Base-by-base conservation (phyloP, 805 yeast species). In the Hanseniaspora lachancei region DNA sequence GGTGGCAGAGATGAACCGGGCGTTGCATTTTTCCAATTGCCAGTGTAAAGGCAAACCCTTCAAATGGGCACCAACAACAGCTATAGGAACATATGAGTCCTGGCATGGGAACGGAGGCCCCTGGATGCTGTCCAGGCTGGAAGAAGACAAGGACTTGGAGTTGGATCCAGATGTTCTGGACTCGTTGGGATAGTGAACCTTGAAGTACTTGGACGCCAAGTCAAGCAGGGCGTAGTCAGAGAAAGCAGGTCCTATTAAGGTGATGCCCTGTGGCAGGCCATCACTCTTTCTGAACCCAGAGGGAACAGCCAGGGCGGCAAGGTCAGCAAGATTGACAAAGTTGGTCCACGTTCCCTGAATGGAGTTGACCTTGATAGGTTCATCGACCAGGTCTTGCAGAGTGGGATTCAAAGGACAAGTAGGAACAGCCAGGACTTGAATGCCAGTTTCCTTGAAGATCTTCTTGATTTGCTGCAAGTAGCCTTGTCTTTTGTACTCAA, bases 311-410 rank as follows among this genome's bases (percentile, higher is more conserved):
- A 91, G 74, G 0, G 96, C 97, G 39, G 95, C 83, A 73, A 89
- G 70, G 65, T 91, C 97, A 3, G 96, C 95, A 66, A 91, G 77
- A 68, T 93, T 91, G 63, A 87, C 96, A 68, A 93, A 93, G 71
- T 91, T 91, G 34, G 97, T 91, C 83, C 95, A 91, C n/a, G 96
- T 89, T 35, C 98, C 98, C 72, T 93, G 98, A 64, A 76, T 75
- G 6, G 97, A 86, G 74, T 91, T 91, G 63, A 89, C 79, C 47
- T 74, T 68, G 34, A 93, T 74, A 4, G 97, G 97, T 66, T 89
- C 96, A 8, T 74, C 70, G 58, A 73, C 79, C 27, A 91, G 79
- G 58, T 84, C 81, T 47, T 74, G 80, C 51, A 89, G 78, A 6
- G 89, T 79, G 50, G 97, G 97, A 64, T 85, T 89, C 62, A 91